Percentiles rank a stretch among this genome's conserved stretches.
Conservation (phyloP, 306 rosid species). For the Vigna reflexopilosa region DNA sequence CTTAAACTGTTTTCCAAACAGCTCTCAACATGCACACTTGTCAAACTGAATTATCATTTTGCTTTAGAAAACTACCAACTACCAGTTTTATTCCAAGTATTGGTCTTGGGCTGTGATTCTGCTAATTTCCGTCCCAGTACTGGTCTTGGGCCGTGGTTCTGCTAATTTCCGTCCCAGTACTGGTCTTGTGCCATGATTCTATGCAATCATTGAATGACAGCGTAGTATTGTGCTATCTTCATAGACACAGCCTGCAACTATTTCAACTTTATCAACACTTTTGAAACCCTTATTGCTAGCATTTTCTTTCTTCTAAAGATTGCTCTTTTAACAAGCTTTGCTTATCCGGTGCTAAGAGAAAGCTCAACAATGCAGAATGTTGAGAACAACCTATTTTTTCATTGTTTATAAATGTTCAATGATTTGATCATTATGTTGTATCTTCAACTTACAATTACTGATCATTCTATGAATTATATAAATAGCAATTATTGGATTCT, state of each 20-base stretch:
- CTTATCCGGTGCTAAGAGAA: neutral
- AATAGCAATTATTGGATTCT: neutral
- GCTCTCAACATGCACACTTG: neutral
- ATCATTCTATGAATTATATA: neutral
- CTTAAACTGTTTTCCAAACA: neutral
- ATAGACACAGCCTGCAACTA: too few relatives aligned
- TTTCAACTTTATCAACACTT: neutral
- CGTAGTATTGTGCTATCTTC: neutral
- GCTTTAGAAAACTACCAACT: neutral
- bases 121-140: neutral
- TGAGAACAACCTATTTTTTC: slow-evolving; percentile 7
- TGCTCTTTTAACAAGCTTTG: slow-evolving; percentile 7
- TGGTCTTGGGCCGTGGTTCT: neutral
- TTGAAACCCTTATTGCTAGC: neutral
- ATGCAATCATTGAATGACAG: neutral
- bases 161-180: neutral
- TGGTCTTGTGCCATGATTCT: neutral
- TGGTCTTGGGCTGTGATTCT: neutral
- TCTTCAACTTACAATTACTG: neutral
- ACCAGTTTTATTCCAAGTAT: neutral
- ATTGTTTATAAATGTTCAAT: slow-evolving; percentile 8
- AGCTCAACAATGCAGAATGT: neutral
- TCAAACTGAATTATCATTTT: neutral
- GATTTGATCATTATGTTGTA: neutral
- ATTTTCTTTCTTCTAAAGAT: neutral